Conservation (phyloP, 1,284 basidiomycete species). For the Gomphus bonarii region DNA sequence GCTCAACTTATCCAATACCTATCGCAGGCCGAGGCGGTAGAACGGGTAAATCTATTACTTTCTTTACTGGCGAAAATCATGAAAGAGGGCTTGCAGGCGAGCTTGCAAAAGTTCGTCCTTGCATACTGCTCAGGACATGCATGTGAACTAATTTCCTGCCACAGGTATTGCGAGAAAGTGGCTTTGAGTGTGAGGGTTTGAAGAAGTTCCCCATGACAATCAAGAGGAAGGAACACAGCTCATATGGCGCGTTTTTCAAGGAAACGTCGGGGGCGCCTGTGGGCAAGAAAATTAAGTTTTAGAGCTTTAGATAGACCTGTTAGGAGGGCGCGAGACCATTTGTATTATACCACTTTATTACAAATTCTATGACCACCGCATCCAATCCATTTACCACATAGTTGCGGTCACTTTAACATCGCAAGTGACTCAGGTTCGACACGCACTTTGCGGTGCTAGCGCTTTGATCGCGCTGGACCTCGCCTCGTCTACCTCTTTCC, state of each 20-base stretch:
- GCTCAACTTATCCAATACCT: constrained; percentile 1
- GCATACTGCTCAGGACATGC: not conserved
- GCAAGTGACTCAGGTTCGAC: not conserved
- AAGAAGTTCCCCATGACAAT: constrained; percentile 93
- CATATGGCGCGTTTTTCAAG: constrained; percentile 78
- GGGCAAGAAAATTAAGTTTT: constrained; percentile 81
- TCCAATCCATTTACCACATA: not conserved
- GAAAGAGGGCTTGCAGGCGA: constrained; percentile 89
- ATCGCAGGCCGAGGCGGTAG: constrained; percentile 78
- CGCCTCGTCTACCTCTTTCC: not conserved
- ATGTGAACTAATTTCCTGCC: not conserved
- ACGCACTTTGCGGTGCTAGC: not conserved
- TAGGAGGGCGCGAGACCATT: not conserved
- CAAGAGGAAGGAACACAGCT: constrained; percentile 88
- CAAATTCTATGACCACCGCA: not conserved
- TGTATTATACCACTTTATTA: not conserved
- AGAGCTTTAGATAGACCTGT: not conserved
- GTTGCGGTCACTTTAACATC: not conserved
- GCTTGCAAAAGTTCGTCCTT: constrained; percentile 42
- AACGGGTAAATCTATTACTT: constrained; percentile 89
- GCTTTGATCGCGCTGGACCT: not conserved
- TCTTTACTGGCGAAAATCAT: constrained; percentile 88
- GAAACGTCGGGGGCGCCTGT: constrained; percentile 69
- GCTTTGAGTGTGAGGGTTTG: constrained; percentile 70
- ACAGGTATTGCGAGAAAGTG: constrained; percentile 82